Evolutionary conservation across 495 filamentous ascomycete genomes (phyloP), one percentile per base, ranked within the genome.

Genomic region (Penicillium taxi): DNA sequence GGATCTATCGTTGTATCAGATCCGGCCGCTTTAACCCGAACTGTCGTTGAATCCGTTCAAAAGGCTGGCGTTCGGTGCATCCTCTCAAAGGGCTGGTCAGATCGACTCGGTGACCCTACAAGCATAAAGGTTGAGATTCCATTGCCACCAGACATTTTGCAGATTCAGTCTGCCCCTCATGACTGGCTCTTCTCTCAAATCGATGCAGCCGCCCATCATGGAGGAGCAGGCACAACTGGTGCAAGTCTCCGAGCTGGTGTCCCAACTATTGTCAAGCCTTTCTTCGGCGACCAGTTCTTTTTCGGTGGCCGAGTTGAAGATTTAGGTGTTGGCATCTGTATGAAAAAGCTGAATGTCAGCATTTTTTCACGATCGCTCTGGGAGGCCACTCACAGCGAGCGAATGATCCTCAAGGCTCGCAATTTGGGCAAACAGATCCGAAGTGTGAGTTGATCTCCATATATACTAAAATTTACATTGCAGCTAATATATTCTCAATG

Each of bases 21-120:
- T 54, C 83, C 89, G 8, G 78, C 75, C 23, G 86, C 85, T 35
- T 69, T 98, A 53, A 96, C 90, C 23, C 75, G 79, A 48, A 88
- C 89, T 0, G 82, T 98, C 9, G 81, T 98, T 21, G 84, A 94
- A 37, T 87, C 86, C 0, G 86, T 96, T 5, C 60, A 77, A 37
- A 95, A 93, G 58, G 93, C 93, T 0, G 90, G 93, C 49, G 86
- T 96, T 4, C 77, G 90, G 29, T 96, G 93, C 48, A 91, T 98
- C 48, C 72, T 98, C 6, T 94, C 86, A 17, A 96, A 96, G 55
- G 91, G 91, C n/a, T 98, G 91, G 91, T 94, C 88, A n/a, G 91
- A 96, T 56, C 77, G 89, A 14, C 69, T 88, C 9, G 78, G 71
- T 45, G 73, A 71, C 22, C 68, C 77, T 27, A 65, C 76, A 15